A percentile compares a stretch with the other conserved stretches of the same genome.
Conservation (phyloP, 345 rosid genomes). For the Bretschneidera sinensis region DNA sequence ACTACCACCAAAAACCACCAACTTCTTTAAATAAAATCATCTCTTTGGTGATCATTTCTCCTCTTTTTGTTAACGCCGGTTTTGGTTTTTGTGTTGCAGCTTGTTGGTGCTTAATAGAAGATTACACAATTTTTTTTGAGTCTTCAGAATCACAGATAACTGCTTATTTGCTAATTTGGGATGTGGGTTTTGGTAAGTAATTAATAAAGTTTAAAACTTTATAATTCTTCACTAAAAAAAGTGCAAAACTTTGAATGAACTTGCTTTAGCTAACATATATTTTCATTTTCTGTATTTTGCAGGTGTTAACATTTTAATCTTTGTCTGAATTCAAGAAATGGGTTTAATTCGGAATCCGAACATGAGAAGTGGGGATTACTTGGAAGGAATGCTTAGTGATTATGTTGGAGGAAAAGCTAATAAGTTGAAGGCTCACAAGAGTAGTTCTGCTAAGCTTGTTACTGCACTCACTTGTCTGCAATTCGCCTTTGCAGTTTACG, state of each 20-base stretch:
- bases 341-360: constrained; percentile 54
- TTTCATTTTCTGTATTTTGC: constrained; percentile 3
- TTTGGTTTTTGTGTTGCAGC: no score
- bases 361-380: constrained; percentile 58
- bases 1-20: no score
- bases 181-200: constrained; percentile 18
- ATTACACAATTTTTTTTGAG: no score
- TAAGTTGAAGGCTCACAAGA: constrained; percentile 31
- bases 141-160: background rate
- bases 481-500: constrained; percentile 80
- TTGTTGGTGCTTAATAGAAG: no score
- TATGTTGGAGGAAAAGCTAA: constrained; percentile 49
- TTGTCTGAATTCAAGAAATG: constrained; percentile 43
- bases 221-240: no score
- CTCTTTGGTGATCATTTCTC: no score
- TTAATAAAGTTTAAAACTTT: background rate
- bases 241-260: no score
- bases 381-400: constrained; percentile 70
- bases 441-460: constrained; percentile 53
- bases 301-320: no score
- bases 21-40: no score
- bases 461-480: constrained; percentile 73
- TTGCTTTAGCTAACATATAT: constrained; percentile 12
- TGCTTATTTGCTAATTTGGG: background rate
- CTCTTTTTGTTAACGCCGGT: no score